Base-by-base conservation (phyloP, 345 rosid species). In the Chamaenerion angustifolium region DNA sequence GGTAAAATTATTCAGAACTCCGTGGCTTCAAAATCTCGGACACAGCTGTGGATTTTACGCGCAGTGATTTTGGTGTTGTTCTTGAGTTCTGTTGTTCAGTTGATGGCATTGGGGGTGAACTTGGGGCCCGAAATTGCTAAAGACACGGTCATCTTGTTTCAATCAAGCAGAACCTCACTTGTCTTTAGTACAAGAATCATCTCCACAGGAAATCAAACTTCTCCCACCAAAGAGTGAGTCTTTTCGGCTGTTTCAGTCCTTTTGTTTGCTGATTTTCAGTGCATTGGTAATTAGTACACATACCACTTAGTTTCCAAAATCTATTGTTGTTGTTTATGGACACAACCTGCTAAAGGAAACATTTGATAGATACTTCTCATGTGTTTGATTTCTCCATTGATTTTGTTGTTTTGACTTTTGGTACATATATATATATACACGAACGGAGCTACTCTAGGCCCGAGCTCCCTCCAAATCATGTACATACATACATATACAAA, bases 141-240 rank as follows among this genome's bases (percentile, higher is more conserved):
- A 76, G 63, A 74, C 78, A 7, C 85, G 90, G 90, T 88, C 97
- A 68, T 79, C 94, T 68, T 82, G 97, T 68, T 82, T 82, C 71
- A 66, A 18, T 46, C 73, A 72, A 15, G 61, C 76, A 45, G 80
- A 64, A 45, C 23, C 51, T 37, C 19, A 35, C 11, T 14, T 50
- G 16, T 56, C 83, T 58, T n/a, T 64, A 4, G 59, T 55, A 46
- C 55, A 41, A 37, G 66, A 70, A 16, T 44, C 76, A 45, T 58
- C 74, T 52, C 66, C 81, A 62, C 56, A 64, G 59, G 82, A 85
- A 9, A 48, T 67, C 14, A 80, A 82, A 66, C 10, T 81, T 27
- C 55, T 70, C 14, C 95, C 97, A 0, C 86, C 92, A 23, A 89
- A 85, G 76, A 85, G 97, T 89, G 60, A 73, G 90, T 56, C 45